Conservation (phyloP, 225 moss, liverwort and hornwort species). For the Anthoceros angustus region DNA sequence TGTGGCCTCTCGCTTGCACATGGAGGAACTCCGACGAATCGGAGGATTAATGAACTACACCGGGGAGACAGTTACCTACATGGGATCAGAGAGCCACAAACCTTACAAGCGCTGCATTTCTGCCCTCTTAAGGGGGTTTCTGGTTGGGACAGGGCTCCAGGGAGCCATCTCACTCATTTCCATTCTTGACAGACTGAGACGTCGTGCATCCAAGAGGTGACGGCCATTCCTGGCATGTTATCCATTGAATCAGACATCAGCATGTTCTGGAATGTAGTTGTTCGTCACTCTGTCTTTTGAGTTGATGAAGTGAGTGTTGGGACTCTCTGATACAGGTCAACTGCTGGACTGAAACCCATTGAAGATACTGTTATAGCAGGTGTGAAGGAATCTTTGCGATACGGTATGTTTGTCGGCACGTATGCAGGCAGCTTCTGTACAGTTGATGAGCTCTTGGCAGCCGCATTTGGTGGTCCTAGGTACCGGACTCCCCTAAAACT, state of each 20-base stretch:
- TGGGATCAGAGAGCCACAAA: slow-evolving; percentile 20
- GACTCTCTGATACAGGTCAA: not conserved
- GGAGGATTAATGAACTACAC: too few species aligned
- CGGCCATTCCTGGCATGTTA: too few species aligned
- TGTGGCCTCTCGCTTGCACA: too few species aligned
- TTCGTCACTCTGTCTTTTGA: not conserved
- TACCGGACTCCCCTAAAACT: slow-evolving; percentile 1
- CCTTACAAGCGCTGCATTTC: slow-evolving; percentile 67
- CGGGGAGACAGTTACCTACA: too few species aligned
- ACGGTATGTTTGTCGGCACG: slow-evolving; percentile 83
- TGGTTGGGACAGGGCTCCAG: slow-evolving; percentile 78
- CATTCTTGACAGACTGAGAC: slow-evolving; percentile 47
- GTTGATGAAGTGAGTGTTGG: not conserved
- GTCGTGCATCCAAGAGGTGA: slow-evolving; percentile 44
- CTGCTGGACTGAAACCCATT: slow-evolving; percentile 36
- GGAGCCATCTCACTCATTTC: slow-evolving; percentile 62
- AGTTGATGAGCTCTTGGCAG: slow-evolving; percentile 77
- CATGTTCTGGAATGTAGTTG: not conserved
- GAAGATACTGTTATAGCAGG: slow-evolving; percentile 46
- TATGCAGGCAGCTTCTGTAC: slow-evolving; percentile 90
- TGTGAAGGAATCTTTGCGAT: slow-evolving; percentile 72
- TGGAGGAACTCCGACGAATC: too few species aligned
- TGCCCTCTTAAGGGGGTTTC: slow-evolving; percentile 66
- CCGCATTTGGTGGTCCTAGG: slow-evolving; percentile 58
- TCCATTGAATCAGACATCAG: too few species aligned